These are phyloP conservation scores for Lasiodiplodia hormozganensis DNA, from an alignment of 2,329 filamentous ascomycete genomes.

Conservation along the genomic window DNA sequence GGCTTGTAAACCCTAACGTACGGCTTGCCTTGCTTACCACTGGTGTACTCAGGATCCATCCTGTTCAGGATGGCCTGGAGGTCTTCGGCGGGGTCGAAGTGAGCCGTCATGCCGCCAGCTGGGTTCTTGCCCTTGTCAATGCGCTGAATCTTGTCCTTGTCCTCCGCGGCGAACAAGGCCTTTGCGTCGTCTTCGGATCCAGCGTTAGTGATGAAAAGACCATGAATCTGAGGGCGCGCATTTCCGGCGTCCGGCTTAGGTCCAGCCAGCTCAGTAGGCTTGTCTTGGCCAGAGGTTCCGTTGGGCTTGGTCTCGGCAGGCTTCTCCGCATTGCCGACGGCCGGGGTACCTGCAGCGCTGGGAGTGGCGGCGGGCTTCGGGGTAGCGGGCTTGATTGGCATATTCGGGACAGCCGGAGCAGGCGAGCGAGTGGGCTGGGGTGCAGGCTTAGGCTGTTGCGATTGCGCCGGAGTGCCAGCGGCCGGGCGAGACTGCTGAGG, in stretches of 20 bases:
- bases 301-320: slow-evolving; percentile 56
- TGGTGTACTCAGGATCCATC: slow-evolving; percentile 75
- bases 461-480: slow-evolving; percentile 48
- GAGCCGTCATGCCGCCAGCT: slow-evolving; percentile 74
- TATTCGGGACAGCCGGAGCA: slow-evolving; percentile 50
- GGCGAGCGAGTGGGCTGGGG: slow-evolving; percentile 49
- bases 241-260: slow-evolving; percentile 58
- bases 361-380: slow-evolving; percentile 53
- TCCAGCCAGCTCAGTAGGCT: slow-evolving; percentile 41
- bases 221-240: slow-evolving; percentile 68
- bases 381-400: slow-evolving; percentile 57
- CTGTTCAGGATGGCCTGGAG: slow-evolving; percentile 79
- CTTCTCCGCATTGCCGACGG: slow-evolving; percentile 42
- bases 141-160: slow-evolving; percentile 77
- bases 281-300: slow-evolving; percentile 54
- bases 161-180: slow-evolving; percentile 82
- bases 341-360: slow-evolving; percentile 35
- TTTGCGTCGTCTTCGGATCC: slow-evolving; percentile 83
- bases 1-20: slow-evolving; percentile 84
- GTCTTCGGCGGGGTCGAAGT: slow-evolving; percentile 81
- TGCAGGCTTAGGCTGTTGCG: slow-evolving; percentile 45
- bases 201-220: slow-evolving; percentile 88
- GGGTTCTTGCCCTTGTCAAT: slow-evolving; percentile 71
- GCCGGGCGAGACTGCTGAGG: slow-evolving; percentile 40
- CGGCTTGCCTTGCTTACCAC: slow-evolving; percentile 78